Evolutionary conservation across 1,284 basidiomycete species (phyloP).

Genomic region (Pseudozyma sp.): DNA sequence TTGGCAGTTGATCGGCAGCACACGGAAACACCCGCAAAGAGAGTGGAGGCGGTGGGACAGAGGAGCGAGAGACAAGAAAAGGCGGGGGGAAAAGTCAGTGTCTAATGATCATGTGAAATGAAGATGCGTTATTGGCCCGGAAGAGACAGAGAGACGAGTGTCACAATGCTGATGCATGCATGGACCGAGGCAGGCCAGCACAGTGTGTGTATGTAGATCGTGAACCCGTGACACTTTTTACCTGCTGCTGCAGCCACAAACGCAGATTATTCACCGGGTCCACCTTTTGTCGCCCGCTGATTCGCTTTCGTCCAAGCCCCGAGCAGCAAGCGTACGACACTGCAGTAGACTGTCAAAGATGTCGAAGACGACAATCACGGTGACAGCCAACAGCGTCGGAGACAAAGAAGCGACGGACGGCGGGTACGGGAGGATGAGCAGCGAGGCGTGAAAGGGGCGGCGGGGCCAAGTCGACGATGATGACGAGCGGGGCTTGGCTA

Average conservation of each 20-base stretch:
- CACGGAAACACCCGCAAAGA: constrained; percentile 21
- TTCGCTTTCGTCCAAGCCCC: too few species aligned
- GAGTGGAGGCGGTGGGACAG: constrained; percentile 7
- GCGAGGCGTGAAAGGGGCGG: constrained; percentile 7
- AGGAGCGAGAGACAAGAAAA: not conserved
- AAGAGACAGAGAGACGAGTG: not conserved
- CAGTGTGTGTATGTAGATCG: not conserved
- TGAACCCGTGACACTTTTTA: not conserved
- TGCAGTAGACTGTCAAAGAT: too few species aligned
- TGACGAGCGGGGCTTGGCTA: constrained; percentile 11
- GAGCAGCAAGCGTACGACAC: too few species aligned
- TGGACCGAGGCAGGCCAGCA: too few species aligned
- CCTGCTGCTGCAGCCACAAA: not conserved
- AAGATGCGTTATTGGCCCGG: not conserved
- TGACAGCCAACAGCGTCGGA: not conserved
- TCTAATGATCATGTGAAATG: constrained; percentile 9
- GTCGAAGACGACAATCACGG: too few species aligned
- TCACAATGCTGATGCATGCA: not conserved
- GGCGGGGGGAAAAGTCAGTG: constrained; percentile 12
- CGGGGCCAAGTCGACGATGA: constrained; percentile 1
- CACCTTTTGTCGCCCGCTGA: too few species aligned
- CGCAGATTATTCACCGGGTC: too few species aligned
- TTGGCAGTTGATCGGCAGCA: constrained; percentile 18
- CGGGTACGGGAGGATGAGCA: not conserved
- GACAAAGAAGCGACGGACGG: not conserved